A percentile compares a stretch with the other conserved stretches of the same genome.
Evolutionary conservation across 2,329 filamentous ascomycete species (phyloP).

Genomic region (Cercospora zeae-maydis): DNA sequence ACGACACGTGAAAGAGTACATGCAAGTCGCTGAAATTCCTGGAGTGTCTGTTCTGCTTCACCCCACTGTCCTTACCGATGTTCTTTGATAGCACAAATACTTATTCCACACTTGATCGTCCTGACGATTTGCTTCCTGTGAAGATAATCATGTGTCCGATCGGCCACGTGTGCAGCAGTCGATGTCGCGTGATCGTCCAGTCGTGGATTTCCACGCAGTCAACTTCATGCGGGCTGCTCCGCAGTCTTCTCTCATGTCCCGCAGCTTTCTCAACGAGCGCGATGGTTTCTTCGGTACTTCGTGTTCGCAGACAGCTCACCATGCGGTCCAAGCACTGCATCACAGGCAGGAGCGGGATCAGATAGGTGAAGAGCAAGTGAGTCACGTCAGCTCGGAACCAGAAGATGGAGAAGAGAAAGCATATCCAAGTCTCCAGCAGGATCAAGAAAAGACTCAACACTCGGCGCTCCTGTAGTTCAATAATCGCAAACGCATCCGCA

Average conservation of each 20-base stretch:
- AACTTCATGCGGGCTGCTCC: constrained; percentile 39
- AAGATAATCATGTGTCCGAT: constrained; percentile 46
- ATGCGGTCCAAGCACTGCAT: constrained; percentile 67
- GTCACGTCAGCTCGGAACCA: constrained; percentile 52
- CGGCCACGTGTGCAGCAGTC: constrained; percentile 47
- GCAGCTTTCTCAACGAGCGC: constrained; percentile 48
- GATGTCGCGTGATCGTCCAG: constrained; percentile 44
- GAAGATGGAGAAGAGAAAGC: constrained; percentile 53
- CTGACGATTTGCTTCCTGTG: constrained; percentile 23
- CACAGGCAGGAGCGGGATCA: constrained; percentile 64
- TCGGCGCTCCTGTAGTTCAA: constrained; percentile 67
- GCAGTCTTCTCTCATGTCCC: constrained; percentile 20
- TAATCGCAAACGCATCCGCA: constrained; percentile 65
- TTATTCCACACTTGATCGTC: background rate
- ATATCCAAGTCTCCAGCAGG: constrained; percentile 41
- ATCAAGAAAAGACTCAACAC: constrained; percentile 34
- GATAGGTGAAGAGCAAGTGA: constrained; percentile 63
- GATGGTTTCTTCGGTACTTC: constrained; percentile 64
- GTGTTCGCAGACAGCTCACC: constrained; percentile 63
- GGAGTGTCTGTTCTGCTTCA: background rate
- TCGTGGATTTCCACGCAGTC: constrained; percentile 26
- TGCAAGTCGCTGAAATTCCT: background rate
- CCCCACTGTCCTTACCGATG: constrained; percentile 2
- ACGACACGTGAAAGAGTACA: background rate
- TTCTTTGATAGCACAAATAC: background rate